These are phyloP conservation scores for Fusarium piperis DNA, from an alignment of 2,329 filamentous ascomycete genomes.

Conservation along the genomic window DNA sequence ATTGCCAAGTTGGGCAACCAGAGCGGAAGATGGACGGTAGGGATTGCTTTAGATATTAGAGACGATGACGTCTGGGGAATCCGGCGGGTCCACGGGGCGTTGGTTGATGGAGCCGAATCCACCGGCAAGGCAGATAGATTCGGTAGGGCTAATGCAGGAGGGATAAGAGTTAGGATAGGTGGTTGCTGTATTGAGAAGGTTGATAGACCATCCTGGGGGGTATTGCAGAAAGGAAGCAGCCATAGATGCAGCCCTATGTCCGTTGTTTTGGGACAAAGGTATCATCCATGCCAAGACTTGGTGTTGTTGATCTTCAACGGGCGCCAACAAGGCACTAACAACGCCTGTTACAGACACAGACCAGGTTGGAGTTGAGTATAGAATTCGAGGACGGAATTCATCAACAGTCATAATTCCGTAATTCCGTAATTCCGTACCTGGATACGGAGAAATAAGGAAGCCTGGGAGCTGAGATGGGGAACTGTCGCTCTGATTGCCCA, in stretches of 20 bases:
- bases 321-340: neutral
- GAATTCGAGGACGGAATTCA: neutral
- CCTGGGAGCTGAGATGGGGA: neutral
- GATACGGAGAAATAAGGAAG: neutral
- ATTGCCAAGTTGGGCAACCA: conserved; percentile 16
- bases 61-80: conserved; percentile 25
- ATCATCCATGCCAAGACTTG: neutral
- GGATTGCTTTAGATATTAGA: neutral
- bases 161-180: neutral
- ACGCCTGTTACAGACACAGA: neutral
- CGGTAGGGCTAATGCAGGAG: neutral
- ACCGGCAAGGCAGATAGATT: neutral
- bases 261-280: neutral
- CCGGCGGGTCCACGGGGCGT: neutral
- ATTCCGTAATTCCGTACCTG: neutral
- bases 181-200: neutral
- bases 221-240: neutral
- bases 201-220: neutral
- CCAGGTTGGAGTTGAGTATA: neutral
- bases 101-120: neutral
- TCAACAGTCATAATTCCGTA: neutral
- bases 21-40: neutral
- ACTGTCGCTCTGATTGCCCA: neutral
- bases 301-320: neutral
- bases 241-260: neutral